Evolutionary conservation across 768 basidiomycete genomes (phyloP), one percentile per base, ranked within the genome.

Genomic region (Lactifluus volemus): DNA sequence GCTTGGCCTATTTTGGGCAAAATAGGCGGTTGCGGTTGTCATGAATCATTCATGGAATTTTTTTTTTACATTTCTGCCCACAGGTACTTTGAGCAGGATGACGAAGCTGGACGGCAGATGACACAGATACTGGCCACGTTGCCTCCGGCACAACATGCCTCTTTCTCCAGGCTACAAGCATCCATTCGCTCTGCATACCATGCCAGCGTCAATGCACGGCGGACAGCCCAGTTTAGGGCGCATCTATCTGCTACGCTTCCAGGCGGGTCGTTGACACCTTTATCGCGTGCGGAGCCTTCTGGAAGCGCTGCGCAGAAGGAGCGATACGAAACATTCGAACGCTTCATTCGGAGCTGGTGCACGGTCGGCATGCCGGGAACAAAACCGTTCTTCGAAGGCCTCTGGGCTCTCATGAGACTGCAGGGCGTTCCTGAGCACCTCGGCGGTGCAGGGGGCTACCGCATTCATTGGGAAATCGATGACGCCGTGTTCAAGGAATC

Each of bases 401-500:
- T 79, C 55, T 95, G 89, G 86, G 89, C 85, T 8, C 76, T 88
- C 60, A 80, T 95, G 78, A 81, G 90, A 63, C 75, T 92, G 42
- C 91, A 94, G 70, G 83, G 85, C 47, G 79, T 94, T 49, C 90
- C 92, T 52, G 83, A 85, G 69, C 79, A 81, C 49, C 77, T 91
- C 44, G 92, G 93, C 49, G 92, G 93, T 56, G 88, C 89, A 38
- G 93, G 91, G 49, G 71, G 73, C 36, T 77, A 76, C 67, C 77
- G 81, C 67, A 84, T 95, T 56, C 81, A 88, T 67, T 96, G 93
- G 93, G 90, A 93, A 76, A 77, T 95, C 21, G 93, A 96, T 72
- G 93, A 96, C 76, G 92, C 92, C 19, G 90, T 95, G 15, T 92
- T 95, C 75, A 88, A 92, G 69, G 93, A 96, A 74, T 83, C 92